Evolutionary conservation across 75 land plant species (phyloP).

Genomic region (Cunninghamia lanceolata): DNA sequence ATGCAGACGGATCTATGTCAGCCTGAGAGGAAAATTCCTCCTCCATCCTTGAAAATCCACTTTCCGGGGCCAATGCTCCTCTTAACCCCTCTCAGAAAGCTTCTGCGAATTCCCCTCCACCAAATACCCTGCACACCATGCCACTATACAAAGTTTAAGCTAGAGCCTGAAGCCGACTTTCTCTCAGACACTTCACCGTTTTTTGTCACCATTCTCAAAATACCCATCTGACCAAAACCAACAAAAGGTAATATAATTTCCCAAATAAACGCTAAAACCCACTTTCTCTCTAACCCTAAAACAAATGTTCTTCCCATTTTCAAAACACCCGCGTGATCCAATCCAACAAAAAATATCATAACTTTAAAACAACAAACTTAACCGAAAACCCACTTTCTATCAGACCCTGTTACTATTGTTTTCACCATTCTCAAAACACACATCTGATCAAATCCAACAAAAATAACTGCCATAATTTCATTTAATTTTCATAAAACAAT

Average conservation of each 20-base stretch:
- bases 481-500: neutral
- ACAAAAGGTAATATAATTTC: neutral
- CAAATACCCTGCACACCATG: neutral
- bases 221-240: neutral
- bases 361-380: too few species aligned
- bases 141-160: neutral
- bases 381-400: neutral
- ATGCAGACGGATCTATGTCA: slow-evolving; percentile 7
- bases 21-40: slow-evolving; percentile 5
- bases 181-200: neutral
- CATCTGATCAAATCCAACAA: neutral
- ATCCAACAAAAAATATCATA: too few species aligned
- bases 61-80: neutral
- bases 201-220: neutral
- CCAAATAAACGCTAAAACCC: neutral
- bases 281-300: neutral
- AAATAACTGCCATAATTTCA: neutral
- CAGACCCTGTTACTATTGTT: neutral
- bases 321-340: neutral
- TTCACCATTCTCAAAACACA: neutral
- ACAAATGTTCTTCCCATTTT: neutral
- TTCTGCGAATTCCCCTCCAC: neutral
- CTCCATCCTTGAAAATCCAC: slow-evolving; percentile 9
- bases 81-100: neutral
- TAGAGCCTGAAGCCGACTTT: neutral